Percentiles rank a stretch among this genome's conserved stretches.
Conservation (phyloP, 2,329 filamentous ascomycete genomes). For the Colletotrichum tamarilloi region DNA sequence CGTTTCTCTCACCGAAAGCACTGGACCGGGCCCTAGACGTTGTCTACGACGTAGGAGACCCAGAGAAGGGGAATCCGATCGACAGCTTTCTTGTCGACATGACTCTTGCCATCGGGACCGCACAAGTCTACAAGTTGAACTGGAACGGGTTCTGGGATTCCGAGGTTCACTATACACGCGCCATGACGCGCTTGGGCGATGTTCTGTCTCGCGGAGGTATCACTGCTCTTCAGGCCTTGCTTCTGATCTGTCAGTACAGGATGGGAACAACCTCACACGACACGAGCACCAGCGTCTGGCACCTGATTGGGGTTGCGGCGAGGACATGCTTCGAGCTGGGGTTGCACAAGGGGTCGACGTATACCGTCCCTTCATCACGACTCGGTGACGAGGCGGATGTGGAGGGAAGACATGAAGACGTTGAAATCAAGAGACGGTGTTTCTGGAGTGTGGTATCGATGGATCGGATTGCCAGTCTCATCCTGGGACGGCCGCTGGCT, state of each 20-base stretch:
- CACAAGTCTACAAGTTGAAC: constrained; percentile 55
- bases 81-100: constrained; percentile 56
- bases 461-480: constrained; percentile 50
- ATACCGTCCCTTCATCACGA: constrained; percentile 36
- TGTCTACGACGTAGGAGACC: constrained; percentile 44
- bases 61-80: constrained; percentile 38
- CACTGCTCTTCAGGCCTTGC: constrained; percentile 51
- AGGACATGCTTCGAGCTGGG: constrained; percentile 54
- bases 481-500: constrained; percentile 52
- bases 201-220: constrained; percentile 50
- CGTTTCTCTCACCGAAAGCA: constrained; percentile 48
- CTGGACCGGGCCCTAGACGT: constrained; percentile 43
- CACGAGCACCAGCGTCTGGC: constrained; percentile 54
- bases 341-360: constrained; percentile 51
- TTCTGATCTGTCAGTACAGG: constrained; percentile 56
- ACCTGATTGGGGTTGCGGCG: constrained; percentile 54
- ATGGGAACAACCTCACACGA: constrained; percentile 52
- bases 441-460: constrained; percentile 56
- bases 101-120: constrained; percentile 54
- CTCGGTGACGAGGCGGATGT: neutral
- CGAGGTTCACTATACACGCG: constrained; percentile 52
- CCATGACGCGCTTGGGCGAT: constrained; percentile 48
- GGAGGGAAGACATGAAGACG: constrained; percentile 36
- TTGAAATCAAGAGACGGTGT: constrained; percentile 50
- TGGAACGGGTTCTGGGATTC: constrained; percentile 56